These are phyloP conservation scores for Tolypocladium guangdongense DNA, from an alignment of 2,329 filamentous ascomycete genomes.

Conservation along the genomic window DNA sequence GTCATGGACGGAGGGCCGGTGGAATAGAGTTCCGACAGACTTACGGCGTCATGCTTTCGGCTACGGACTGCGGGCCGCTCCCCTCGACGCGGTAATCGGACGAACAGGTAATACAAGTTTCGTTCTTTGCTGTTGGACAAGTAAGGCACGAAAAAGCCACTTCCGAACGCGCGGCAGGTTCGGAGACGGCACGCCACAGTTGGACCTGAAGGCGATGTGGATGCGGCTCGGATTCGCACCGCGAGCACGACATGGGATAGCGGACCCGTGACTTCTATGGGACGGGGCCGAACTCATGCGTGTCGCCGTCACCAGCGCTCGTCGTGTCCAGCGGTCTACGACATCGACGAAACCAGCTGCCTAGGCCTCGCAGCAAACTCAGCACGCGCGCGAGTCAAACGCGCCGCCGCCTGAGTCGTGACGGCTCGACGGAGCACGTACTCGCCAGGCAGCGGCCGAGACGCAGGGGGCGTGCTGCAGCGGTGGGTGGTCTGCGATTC, in stretches of 20 bases:
- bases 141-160: not conserved
- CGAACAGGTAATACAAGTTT: not conserved
- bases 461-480: not conserved
- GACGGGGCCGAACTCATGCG: not conserved
- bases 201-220: not conserved
- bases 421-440: no score
- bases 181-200: not conserved
- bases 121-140: not conserved
- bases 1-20: no score
- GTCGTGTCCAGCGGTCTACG: not conserved
- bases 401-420: constrained; percentile 1
- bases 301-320: not conserved
- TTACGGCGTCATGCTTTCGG: not conserved
- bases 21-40: not conserved
- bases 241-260: not conserved
- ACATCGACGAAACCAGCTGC: no score
- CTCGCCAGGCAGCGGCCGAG: not conserved
- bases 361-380: no score
- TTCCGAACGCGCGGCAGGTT: not conserved
- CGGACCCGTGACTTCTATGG: not conserved
- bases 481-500: constrained; percentile 2
- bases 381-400: not conserved
- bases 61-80: not conserved
- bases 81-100: no score
- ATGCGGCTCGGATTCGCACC: not conserved